Base-by-base conservation (phyloP, 2,329 filamentous ascomycete species). In the Bipolaris zeicola region DNA sequence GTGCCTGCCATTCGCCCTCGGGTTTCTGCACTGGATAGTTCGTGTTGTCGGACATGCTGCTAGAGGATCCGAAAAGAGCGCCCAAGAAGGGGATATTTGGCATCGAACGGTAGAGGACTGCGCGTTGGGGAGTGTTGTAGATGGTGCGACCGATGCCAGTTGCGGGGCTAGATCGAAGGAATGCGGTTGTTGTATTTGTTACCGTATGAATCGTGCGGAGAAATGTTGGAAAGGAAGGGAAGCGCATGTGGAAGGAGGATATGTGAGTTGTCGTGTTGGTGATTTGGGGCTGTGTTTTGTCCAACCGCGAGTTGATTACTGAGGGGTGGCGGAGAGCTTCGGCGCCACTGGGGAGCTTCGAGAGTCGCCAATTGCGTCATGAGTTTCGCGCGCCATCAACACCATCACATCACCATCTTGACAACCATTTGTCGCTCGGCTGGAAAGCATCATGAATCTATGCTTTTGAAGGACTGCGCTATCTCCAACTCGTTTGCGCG, bases 1-100 rank as follows among this genome's bases (percentile, higher is more conserved):
- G 85, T 7, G 94, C 90, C 64, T 87, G 89, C 95, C 95, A 99
- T 79, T 98, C 92, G 54, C 91, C 86, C 20, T 92, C 84, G 37
- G 81, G 85, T 77, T 92, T 91, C 75, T 95, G 80, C 50, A 95
- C 86, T n/a, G 95, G 91, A 68, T 89, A 93, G 41, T 86, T 84
- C 82, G 89, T 91, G 51, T 84, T 84, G 60, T 74, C 75, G 61
- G 62, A 76, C 72, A 63, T 70, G 38, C 66, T 73, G 53, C 80
- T 77, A 39, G 78, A 81, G 49, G 84, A 87, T 52, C 87, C 83
- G 70, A 96, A 96, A 1, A 96, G 79, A 53, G 88, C 86, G 65
- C 90, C 83, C 36, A 96, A 70, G 65, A 96, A 91, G 1, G 92
- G 89, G 69, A 96, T 89, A 1, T 84, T 84, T 50, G 91, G 88